A percentile compares a stretch with the other conserved stretches of the same genome.
Conservation (phyloP, 805 yeast genomes). For the Kodamaea hsintzibuensis region DNA sequence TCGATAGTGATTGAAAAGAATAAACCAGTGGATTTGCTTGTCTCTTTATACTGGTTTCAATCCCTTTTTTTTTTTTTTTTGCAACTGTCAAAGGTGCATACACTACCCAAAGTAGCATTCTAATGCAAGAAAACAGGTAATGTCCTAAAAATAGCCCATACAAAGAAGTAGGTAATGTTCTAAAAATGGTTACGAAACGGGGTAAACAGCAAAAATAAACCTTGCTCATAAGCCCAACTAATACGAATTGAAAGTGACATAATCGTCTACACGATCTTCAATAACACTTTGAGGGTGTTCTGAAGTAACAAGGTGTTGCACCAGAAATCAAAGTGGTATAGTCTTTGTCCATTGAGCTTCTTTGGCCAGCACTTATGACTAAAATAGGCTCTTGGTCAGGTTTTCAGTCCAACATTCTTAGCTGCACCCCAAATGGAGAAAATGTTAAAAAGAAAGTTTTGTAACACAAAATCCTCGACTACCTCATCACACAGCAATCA, state of each 20-base stretch:
- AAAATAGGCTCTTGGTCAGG: neutral
- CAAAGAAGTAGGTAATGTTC: neutral
- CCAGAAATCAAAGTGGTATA: neutral
- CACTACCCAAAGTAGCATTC: neutral
- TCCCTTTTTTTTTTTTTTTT: no score
- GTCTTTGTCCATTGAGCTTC: neutral
- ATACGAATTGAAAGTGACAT: no score
- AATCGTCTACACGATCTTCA: no score
- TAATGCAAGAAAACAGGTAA: neutral
- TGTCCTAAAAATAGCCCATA: neutral
- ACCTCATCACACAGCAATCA: no score
- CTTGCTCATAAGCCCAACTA: neutral
- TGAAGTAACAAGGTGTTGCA: neutral
- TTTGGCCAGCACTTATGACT: neutral
- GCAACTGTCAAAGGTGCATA: neutral
- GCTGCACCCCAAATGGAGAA: neutral
- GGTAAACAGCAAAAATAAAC: neutral
- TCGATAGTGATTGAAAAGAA: neutral
- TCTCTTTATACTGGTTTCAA: neutral
- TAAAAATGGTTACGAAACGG: neutral
- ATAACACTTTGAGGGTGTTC: neutral
- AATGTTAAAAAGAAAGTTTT: neutral
- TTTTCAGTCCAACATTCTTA: neutral
- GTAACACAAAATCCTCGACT: neutral
- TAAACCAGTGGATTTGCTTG: neutral